Evolutionary conservation across 2,329 filamentous ascomycete genomes (phyloP).

Genomic region (Fusarium albosuccineum): DNA sequence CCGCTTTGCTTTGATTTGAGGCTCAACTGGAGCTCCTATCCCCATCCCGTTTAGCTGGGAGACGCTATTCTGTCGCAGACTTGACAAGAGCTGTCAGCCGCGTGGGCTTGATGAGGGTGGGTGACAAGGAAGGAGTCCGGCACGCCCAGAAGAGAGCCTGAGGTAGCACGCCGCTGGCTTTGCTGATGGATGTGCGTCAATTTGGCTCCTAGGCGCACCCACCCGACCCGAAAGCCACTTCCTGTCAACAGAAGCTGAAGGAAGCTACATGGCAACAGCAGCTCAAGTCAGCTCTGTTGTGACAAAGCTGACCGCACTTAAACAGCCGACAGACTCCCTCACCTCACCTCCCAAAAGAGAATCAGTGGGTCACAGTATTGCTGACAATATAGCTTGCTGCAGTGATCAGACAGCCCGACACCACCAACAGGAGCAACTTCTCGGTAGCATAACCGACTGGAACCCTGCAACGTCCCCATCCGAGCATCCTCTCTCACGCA

Average conservation of each 20-base stretch:
- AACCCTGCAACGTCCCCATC: slow-evolving; percentile 13
- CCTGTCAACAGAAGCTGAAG: slow-evolving; percentile 11
- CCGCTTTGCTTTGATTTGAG: slow-evolving; percentile 35
- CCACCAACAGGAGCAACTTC: slow-evolving; percentile 4
- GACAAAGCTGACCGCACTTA: slow-evolving; percentile 1
- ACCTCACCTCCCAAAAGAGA: background rate
- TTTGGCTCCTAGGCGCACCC: background rate
- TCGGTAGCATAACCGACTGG: slow-evolving; percentile 34
- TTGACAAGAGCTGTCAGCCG: background rate
- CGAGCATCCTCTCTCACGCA: slow-evolving; percentile 11
- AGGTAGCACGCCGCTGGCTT: background rate
- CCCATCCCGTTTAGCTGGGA: slow-evolving; percentile 18
- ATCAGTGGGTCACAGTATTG: slow-evolving; percentile 10
- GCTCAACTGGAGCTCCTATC: slow-evolving; percentile 32
- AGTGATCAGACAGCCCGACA: background rate
- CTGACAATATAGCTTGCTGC: slow-evolving; percentile 7
- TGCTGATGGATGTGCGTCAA: slow-evolving; percentile 1
- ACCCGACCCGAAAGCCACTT: background rate
- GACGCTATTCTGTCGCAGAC: slow-evolving; percentile 15
- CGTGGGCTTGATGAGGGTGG: background rate
- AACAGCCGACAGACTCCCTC: background rate
- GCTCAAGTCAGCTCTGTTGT: background rate
- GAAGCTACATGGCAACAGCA: background rate
- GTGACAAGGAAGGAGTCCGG: background rate
- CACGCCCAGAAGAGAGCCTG: background rate